Base-by-base conservation (phyloP, 345 rosid species). In the Carallia pectinifolia region DNA sequence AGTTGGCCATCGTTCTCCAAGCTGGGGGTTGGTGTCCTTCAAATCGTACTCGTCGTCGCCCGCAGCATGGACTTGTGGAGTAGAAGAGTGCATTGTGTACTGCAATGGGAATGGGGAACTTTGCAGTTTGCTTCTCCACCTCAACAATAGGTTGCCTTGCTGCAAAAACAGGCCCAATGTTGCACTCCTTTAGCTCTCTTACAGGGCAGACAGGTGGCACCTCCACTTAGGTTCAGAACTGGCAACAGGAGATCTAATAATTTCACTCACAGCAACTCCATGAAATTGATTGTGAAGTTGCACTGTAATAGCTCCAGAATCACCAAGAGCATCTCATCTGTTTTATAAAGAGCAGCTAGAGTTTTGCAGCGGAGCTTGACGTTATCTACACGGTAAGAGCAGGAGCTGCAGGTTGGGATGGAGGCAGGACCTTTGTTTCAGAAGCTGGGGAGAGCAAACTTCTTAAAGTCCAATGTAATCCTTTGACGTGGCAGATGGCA, bases 1-100 rank as follows among this genome's bases (percentile, higher is more conserved):
- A 9, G 64, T 83, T 38, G 85, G 88, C 98, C 95, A 88, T 69
- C 81, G 77, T 66, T 90, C 93, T 48, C 97, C 97, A 1, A 87
- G 86, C 37, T 80, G 83, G 7, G 92, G 86, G 36, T 72, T 86
- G 75, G 89, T 85, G 71, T 90, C 96, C 86, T 84, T 89, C 69
- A 87, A 84, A 71, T 74, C 74, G 71, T 76, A 93, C 66, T 85
- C 91, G 4, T 85, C 87, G n/a, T 62, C 81, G 10, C 83, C 74
- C 64, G 60, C 40, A 1, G 58, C 76, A 73, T 54, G 78, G 16
- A 61, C 66, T 66, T 65, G 79, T 60, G 64, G 74, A 59, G 48
- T 62, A 7, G 71, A 58, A 40, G 83, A 29, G n/a, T 76, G 84
- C 86, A 85, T 80, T 9, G 71, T 82, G 81, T 77, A 63, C 62